Evolutionary conservation across 352 stramenopile genomes (phyloP).

Genomic region (Phytopythium sindhum): DNA sequence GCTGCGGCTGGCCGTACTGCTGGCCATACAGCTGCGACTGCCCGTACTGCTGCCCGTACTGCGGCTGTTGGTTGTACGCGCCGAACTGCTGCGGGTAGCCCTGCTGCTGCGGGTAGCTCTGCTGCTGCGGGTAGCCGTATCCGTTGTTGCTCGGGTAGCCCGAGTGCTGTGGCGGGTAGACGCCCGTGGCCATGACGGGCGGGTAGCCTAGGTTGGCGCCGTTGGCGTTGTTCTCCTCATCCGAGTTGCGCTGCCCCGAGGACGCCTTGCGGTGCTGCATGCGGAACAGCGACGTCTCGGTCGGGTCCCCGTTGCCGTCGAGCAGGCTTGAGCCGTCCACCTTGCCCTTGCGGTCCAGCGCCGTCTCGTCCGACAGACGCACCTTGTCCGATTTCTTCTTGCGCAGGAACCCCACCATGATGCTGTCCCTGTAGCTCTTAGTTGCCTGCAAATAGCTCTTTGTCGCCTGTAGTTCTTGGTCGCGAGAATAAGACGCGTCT

Average conservation of each 20-base stretch:
- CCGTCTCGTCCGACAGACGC: conserved; percentile 62
- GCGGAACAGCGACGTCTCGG: conserved; percentile 66
- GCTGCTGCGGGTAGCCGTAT: conserved; percentile 23
- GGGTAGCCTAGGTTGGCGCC: conserved; percentile 27
- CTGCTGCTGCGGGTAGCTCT: conserved; percentile 17
- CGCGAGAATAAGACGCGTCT: too few species aligned
- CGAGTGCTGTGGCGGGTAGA: conserved; percentile 57
- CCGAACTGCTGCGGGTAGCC: conserved; percentile 6
- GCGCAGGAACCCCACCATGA: conserved; percentile 77
- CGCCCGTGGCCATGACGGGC: conserved; percentile 38
- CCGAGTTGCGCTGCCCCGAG: conserved; percentile 41
- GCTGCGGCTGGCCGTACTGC: conserved; percentile 23
- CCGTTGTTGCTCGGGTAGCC: conserved; percentile 19
- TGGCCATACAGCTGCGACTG: conserved; percentile 20
- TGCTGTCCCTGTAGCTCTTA: not conserved
- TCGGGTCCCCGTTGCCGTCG: conserved; percentile 78
- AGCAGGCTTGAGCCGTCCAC: conserved; percentile 81
- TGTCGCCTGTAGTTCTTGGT: too few species aligned
- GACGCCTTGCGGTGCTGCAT: conserved; percentile 34
- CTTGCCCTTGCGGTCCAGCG: conserved; percentile 81
- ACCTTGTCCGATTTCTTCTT: conserved; percentile 85
- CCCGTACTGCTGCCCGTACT: conserved; percentile 15
- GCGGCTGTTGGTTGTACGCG: not conserved
- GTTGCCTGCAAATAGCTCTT: too few species aligned
- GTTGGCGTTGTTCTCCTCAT: conserved; percentile 55